Conservation (phyloP, 768 basidiomycete species). For the Leccinum boreale region DNA sequence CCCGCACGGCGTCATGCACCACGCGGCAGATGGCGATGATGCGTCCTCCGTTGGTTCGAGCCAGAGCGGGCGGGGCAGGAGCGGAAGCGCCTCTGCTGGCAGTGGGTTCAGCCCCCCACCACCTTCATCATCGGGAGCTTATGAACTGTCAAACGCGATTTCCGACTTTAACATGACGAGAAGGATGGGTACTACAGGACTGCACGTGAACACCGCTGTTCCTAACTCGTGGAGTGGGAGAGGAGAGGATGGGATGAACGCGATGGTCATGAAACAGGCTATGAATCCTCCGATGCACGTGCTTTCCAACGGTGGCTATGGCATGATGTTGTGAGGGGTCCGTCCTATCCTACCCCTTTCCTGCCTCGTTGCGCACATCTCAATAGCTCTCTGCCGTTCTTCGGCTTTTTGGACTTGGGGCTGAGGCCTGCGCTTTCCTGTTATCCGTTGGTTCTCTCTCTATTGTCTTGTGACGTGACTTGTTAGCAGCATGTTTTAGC, state of each 20-base stretch:
- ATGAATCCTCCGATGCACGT: slow-evolving; percentile 37
- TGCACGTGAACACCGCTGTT: slow-evolving; percentile 26
- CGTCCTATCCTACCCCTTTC: slow-evolving; percentile 6
- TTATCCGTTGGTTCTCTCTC: slow-evolving; percentile 11
- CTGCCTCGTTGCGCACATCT: slow-evolving; percentile 9
- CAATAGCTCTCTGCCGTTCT: slow-evolving; percentile 9
- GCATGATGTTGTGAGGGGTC: slow-evolving; percentile 34
- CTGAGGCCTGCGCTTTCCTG: slow-evolving; percentile 10
- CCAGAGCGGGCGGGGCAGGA: slow-evolving; percentile 31
- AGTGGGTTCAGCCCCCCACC: slow-evolving; percentile 33
- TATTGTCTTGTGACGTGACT: slow-evolving; percentile 8
- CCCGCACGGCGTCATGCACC: slow-evolving; percentile 23
- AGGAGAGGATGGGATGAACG: slow-evolving; percentile 30
- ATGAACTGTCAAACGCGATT: slow-evolving; percentile 34
- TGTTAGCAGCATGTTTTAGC: slow-evolving; percentile 14
- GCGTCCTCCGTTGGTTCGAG: slow-evolving; percentile 37
- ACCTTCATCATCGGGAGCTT: slow-evolving; percentile 28
- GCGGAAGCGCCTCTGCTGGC: slow-evolving; percentile 36
- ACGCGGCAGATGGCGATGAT: slow-evolving; percentile 38
- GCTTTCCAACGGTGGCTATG: slow-evolving; percentile 37
- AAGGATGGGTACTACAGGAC: slow-evolving; percentile 22
- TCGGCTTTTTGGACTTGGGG: slow-evolving; percentile 14
- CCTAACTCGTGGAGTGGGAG: slow-evolving; percentile 25
- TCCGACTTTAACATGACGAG: slow-evolving; percentile 25
- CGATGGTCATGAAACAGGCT: slow-evolving; percentile 34